Percentiles rank a stretch among this genome's conserved stretches.
Conservation (phyloP, 2,329 filamentous ascomycete species). For the Colletotrichum lindemuthianum region DNA sequence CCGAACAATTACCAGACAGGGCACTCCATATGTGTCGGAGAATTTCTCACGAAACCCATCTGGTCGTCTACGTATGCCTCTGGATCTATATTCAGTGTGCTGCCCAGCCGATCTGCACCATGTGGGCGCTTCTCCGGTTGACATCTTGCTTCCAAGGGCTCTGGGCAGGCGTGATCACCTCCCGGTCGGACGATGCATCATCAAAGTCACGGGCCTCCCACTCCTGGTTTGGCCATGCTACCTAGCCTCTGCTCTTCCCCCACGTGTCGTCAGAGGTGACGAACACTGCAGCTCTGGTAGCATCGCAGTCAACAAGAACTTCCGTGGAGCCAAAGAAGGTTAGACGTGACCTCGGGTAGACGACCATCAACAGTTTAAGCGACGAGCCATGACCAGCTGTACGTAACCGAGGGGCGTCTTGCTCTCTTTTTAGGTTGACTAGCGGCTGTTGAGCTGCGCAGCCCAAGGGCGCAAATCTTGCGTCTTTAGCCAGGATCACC, state of each 20-base stretch:
- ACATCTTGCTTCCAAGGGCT: slow-evolving; percentile 7
- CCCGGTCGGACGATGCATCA: slow-evolving; percentile 15
- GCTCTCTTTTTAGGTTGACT: not conserved
- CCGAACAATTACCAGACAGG: slow-evolving; percentile 20
- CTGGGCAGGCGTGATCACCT: slow-evolving; percentile 2
- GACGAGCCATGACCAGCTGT: no score
- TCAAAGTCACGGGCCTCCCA: not conserved
- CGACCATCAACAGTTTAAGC: no score
- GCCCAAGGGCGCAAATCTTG: slow-evolving; percentile 11
- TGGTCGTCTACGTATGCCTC: not conserved
- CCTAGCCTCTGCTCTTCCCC: slow-evolving; percentile 8
- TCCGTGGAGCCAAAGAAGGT: no score
- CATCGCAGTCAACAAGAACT: no score
- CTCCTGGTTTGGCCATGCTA: slow-evolving; percentile 14
- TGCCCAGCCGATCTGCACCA: slow-evolving; percentile 20
- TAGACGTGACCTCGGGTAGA: no score
- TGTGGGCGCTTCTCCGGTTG: slow-evolving; percentile 8
- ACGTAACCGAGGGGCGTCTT: no score
- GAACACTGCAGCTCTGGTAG: no score
- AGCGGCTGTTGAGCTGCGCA: slow-evolving; percentile 16
- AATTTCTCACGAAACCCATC: slow-evolving; percentile 32
- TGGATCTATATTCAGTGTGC: not conserved
- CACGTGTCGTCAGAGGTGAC: not conserved
- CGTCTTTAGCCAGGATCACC: slow-evolving; percentile 4
- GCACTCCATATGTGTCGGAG: slow-evolving; percentile 27